Base-by-base conservation (phyloP, 352 stramenopile species). In the Phytopythium delawarense region DNA sequence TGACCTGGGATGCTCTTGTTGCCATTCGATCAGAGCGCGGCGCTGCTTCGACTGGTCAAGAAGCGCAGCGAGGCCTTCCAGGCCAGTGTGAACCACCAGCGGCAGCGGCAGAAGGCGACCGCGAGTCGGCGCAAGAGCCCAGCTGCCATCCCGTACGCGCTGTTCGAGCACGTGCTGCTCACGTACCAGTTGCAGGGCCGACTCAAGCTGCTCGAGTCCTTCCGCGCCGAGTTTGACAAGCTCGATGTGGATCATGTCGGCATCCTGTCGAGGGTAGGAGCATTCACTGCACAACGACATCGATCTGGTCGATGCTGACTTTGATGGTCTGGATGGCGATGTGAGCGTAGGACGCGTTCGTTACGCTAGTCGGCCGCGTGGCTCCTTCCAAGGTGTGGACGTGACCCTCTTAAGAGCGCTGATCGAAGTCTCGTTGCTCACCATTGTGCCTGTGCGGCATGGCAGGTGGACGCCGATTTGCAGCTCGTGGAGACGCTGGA, bases 81-180 rank as follows among this genome's bases (percentile, higher is more conserved):
- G 23, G 16, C 7, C 6, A 25, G 42, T 15, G 42, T n/a, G 20
- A 15, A 13, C 20, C 25, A 67, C 6, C 60, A 71, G 48, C 28
- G 28, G 20, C 51, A 67, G 40, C 40, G 56, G 11, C 59, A 66
- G 11, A 79, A 66, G n/a, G 4, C 25, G 21, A 34, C 49, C 50
- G 1, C 20, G 37, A 51, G 23, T n/a, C 46, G 57, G 20, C 16
- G 39, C 59, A 56, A 78, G 66, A 65, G 42, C 55, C 52, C 48
- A 35, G 40, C 48, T 72, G 13, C 64, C 2, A 40, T 92, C n/a
- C 71, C 66, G 21, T 94, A 84, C 51, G 45, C 51, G 15, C 64
- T 77, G 16, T 90, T 94, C 57, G 71, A 92, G 59, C 86, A 94
- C 51, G 66, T 89, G 25, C 59, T 94, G 16, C 79, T 82, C 53